Evolutionary conservation across 2,329 filamentous ascomycete genomes (phyloP), one percentile per base, ranked within the genome.

Genomic region (Zymoseptoria brevis): DNA sequence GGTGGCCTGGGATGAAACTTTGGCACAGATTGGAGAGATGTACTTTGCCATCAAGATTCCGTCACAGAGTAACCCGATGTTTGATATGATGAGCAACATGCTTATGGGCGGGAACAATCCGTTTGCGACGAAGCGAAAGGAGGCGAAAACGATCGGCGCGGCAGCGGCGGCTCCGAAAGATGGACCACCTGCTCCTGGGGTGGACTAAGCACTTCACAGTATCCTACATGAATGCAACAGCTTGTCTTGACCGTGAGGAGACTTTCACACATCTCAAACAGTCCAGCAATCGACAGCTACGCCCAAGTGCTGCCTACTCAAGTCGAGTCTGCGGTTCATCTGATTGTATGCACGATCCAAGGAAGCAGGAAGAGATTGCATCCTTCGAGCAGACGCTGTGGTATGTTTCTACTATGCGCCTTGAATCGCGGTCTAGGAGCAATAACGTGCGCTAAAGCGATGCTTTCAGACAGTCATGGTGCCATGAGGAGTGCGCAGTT

Each of bases 71-170:
- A 97, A 97, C 74, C 92, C 92, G 2, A 79, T 99, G 74, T 85
- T 97, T 75, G 94, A 99, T 73, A 97, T 99, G 92, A 95, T 99
- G 89, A 92, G 91, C 53, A 92, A 86, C 63, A 84, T 99, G 80
- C 89, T 99, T 70, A 92, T 92, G 54, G 90, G 90, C 19, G 87
- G 85, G 6, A 83, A 81, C 24, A 80, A 79, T 55, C 80, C 78
- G 19, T 82, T 81, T n/a, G 80, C 74, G 24, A 64, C 68, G 55
- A 71, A 69, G 63, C 71, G 75, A 64, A 72, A 75, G 62, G 73
- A 78, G 59, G 70, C 74, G 50, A 81, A 76, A 71, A 78, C 74
- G 64, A 77, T 80, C 41, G 77, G 79, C 58, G 75, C 75, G 30
- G 73, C 76, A 53, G 70, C 72, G 50, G 52, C 41, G 24, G 66